Evolutionary conservation across 1,139 yeast species (phyloP), one percentile per base, ranked within the genome.

Genomic region (Debaryomyces robertsiae): DNA sequence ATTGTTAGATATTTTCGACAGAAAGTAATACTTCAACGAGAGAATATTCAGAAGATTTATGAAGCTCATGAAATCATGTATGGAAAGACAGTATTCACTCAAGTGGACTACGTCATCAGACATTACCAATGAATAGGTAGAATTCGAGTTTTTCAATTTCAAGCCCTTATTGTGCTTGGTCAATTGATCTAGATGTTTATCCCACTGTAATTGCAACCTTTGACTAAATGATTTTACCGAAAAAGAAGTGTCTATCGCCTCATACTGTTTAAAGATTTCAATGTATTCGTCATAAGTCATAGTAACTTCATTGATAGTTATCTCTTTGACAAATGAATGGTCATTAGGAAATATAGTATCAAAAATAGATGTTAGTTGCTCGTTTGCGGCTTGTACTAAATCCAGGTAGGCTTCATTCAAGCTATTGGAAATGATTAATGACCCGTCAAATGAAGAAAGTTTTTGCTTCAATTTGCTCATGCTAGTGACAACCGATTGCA

Each of bases 1-100:
- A 35, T 53, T 50, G 30, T 58, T 60, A 14, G 69, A 64, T 6
- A 69, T 53, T 44, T 61, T 65, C 6, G 67, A 55, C 43, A 57
- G 58, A 40, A 57, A 60, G 40, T 46, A 62, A 30, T 59, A 57
- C 30, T 60, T 65, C 30, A 68, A 47, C 1, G 55, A 43, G 4
- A 47, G 52, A 27, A 59, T 44, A 19, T 55, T 50, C 17, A 67
- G 41, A 9, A 56, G 38, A 43, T 68, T 65, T 15, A 69, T 55
- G 41, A 67, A 69, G 11, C 44, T 46, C 15, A 69, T 57, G 39
- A 69, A 66, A 31, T 51, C 54, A 4, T 49, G 43, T 9, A 65
- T 39, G 0, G 73, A 66, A 17, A 46, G 39, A 38, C 60, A 54
- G 32, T 52, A 54, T 27, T 41, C 27, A 25, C 36, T 38, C 22